Evolutionary conservation across 2,329 filamentous ascomycete genomes (phyloP).

Genomic region (Nemania sp.): DNA sequence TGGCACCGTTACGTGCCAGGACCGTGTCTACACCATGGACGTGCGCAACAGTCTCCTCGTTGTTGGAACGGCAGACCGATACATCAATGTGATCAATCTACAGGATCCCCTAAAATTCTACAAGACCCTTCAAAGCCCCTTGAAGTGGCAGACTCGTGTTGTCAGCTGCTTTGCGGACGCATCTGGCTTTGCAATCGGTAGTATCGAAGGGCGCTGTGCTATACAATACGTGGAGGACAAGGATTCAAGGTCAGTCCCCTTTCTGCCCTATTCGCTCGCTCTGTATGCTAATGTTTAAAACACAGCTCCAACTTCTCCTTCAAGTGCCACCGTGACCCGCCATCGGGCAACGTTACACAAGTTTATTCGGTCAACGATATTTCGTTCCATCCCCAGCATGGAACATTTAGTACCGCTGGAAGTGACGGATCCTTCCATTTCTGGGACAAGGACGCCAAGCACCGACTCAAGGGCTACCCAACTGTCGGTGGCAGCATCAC

Average conservation of each 20-base stretch:
- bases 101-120: slow-evolving; percentile 90
- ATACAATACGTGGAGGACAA: slow-evolving; percentile 99
- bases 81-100: slow-evolving; percentile 95
- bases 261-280: background rate
- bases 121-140: slow-evolving; percentile 93
- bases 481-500: slow-evolving; percentile 88
- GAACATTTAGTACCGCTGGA: slow-evolving; percentile 97
- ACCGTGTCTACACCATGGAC: slow-evolving; percentile 92
- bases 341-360: slow-evolving; percentile 80
- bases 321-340: slow-evolving; percentile 94
- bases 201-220: slow-evolving; percentile 95
- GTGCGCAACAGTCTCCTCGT: slow-evolving; percentile 89
- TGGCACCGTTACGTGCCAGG: slow-evolving; percentile 75
- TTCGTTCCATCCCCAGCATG: slow-evolving; percentile 95
- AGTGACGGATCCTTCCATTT: slow-evolving; percentile 97
- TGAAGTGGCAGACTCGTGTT: slow-evolving; percentile 98
- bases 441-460: slow-evolving; percentile 94
- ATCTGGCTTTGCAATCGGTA: slow-evolving; percentile 92
- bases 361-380: slow-evolving; percentile 98
- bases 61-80: slow-evolving; percentile 91
- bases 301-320: slow-evolving; percentile 93
- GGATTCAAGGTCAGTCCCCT: slow-evolving; percentile 72
- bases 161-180: slow-evolving; percentile 96
- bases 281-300: slow-evolving; percentile 22
- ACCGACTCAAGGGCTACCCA: slow-evolving; percentile 89